phyloP scores from a whole-genome alignment of 495 filamentous ascomycete species.

The Podospora australis region DNA sequence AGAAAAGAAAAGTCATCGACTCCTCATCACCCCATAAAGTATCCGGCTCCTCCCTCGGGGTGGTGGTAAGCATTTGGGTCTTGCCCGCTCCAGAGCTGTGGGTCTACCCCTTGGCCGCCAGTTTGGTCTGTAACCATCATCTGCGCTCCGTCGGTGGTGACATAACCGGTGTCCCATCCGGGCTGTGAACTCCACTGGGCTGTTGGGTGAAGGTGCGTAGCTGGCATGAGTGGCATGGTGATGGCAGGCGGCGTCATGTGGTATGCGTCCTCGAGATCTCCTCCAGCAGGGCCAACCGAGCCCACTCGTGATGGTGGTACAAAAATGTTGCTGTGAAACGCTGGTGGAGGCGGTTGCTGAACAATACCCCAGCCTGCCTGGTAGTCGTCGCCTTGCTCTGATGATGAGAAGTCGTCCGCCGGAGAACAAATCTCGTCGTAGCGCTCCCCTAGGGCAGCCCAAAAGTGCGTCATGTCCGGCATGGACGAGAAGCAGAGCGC shows the following conservation, averaged over 20 bases:
- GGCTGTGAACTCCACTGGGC: neutral
- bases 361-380: neutral
- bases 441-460: neutral
- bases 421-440: neutral
- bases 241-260: neutral
- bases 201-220: neutral
- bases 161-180: neutral
- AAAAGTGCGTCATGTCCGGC: constrained; percentile 2
- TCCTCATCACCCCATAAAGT: neutral
- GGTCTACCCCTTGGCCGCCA: neutral
- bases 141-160: neutral
- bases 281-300: neutral
- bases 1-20: neutral
- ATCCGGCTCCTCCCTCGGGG: neutral
- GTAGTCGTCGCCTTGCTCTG: constrained; percentile 1
- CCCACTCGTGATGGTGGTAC: neutral
- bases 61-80: neutral
- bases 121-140: constrained; percentile 1
- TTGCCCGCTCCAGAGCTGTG: neutral
- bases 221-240: neutral
- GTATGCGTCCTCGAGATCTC: neutral
- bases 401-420: neutral
- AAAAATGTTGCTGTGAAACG: neutral
- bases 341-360: neutral
- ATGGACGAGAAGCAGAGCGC: neutral